phyloP scores from a whole-genome alignment of 179 eudicot species.

The Vitellaria paradoxa region DNA sequence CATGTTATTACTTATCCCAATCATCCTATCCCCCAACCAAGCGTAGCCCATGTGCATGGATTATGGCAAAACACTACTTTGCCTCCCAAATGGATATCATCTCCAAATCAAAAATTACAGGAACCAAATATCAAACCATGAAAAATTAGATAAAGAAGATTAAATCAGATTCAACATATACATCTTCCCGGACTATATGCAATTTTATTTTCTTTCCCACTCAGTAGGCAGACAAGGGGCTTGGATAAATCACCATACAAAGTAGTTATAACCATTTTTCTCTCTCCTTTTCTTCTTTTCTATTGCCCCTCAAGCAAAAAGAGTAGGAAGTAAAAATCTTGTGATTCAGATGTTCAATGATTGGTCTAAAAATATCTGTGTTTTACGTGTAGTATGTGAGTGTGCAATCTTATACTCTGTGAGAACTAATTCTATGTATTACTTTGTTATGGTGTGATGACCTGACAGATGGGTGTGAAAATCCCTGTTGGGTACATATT shows the following conservation, averaged over 20 bases:
- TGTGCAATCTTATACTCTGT: background rate
- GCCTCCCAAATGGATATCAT: background rate
- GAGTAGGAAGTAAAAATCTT: background rate
- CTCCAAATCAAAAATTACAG: background rate
- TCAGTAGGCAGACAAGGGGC: background rate
- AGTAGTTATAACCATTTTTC: background rate
- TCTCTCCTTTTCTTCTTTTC: background rate
- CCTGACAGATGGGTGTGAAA: constrained; percentile 57
- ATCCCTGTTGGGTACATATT: constrained; percentile 51
- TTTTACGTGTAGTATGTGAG: background rate
- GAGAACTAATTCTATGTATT: background rate
- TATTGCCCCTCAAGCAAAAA: background rate
- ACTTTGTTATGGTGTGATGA: constrained; percentile 11
- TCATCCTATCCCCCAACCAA: too few relatives aligned
- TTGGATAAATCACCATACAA: background rate
- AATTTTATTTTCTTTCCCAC: too few relatives aligned
- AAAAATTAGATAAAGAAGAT: background rate
- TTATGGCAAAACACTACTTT: background rate
- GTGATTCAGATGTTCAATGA: background rate
- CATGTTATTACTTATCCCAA: too few relatives aligned
- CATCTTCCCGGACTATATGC: background rate
- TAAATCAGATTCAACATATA: background rate
- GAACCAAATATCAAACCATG: background rate
- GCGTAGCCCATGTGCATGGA: background rate
- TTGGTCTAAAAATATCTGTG: background rate